Evolutionary conservation across 306 rosid genomes (phyloP).

Genomic region (Fragaria ananassa): DNA sequence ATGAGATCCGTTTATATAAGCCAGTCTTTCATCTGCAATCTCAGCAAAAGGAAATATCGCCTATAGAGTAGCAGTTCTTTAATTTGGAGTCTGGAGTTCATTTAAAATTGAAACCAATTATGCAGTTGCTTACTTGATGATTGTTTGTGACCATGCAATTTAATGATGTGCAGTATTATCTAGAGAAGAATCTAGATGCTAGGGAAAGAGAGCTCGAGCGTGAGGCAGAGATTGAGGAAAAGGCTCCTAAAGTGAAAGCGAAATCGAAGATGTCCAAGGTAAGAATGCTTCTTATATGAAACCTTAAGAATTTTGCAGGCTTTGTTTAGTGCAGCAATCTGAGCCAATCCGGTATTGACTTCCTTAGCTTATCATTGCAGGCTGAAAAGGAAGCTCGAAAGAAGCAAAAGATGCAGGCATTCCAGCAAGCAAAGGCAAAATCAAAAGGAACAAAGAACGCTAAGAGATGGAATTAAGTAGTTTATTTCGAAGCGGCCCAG

Average conservation of each 20-base stretch:
- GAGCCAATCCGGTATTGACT: not conserved
- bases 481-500: conserved; percentile 24
- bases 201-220: conserved; percentile 77
- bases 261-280: conserved; percentile 99
- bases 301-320: not conserved
- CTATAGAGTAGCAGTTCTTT: not conserved
- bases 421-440: conserved; percentile 89
- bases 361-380: conserved; percentile 30
- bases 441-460: conserved; percentile 75
- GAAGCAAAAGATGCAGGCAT: conserved; percentile 85
- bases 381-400: conserved; percentile 93
- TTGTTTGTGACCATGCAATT: conserved; percentile 28
- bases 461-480: conserved; percentile 82
- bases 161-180: conserved; percentile 58
- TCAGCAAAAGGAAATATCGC: not conserved
- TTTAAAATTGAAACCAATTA: not conserved
- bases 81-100: not conserved
- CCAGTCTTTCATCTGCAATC: not conserved
- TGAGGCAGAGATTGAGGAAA: conserved; percentile 85
- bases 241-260: conserved; percentile 92
- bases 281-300: conserved; percentile 10
- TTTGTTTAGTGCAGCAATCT: not conserved
- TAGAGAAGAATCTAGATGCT: conserved; percentile 93
- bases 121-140: conserved; percentile 8
- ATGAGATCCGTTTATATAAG: not conserved